Percentiles rank a stretch among this genome's conserved stretches.
phyloP scores from a whole-genome alignment of 2,329 filamentous ascomycete species.

The Fusarium sp. region DNA sequence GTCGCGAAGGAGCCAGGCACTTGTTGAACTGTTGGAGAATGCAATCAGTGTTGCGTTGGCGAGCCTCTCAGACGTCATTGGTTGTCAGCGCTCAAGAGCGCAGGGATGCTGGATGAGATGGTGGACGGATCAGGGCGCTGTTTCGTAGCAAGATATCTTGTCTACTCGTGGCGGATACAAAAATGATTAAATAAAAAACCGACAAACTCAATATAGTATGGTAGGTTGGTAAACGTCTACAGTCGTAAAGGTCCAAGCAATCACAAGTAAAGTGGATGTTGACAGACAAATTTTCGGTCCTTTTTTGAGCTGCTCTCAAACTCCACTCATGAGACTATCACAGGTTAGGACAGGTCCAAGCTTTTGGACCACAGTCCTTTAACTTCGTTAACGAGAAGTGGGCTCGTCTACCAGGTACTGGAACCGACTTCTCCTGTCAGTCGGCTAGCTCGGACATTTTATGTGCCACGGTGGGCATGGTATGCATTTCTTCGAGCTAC shows the following conservation, averaged over 20 bases:
- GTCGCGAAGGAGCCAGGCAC: no score
- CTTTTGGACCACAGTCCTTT: background rate
- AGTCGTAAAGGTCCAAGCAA: no score
- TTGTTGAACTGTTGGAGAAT: no score
- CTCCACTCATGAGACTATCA: background rate
- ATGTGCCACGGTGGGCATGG: background rate
- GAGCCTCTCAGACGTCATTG: background rate
- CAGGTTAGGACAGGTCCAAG: background rate
- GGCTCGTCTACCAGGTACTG: background rate
- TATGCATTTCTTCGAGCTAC: background rate
- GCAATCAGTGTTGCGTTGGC: background rate
- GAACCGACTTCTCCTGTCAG: background rate
- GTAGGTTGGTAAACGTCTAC: no score
- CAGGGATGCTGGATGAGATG: background rate
- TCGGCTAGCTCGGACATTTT: background rate
- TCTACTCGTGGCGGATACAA: no score
- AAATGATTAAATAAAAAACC: no score
- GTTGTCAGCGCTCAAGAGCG: background rate
- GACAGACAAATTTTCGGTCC: no score
- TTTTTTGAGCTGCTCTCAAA: background rate
- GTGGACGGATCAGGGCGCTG: background rate
- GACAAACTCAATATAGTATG: no score
- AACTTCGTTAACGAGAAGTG: background rate
- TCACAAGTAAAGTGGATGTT: no score
- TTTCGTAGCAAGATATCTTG: background rate